phyloP scores from a whole-genome alignment of 306 rosid genomes.

The Malus sylvestris region DNA sequence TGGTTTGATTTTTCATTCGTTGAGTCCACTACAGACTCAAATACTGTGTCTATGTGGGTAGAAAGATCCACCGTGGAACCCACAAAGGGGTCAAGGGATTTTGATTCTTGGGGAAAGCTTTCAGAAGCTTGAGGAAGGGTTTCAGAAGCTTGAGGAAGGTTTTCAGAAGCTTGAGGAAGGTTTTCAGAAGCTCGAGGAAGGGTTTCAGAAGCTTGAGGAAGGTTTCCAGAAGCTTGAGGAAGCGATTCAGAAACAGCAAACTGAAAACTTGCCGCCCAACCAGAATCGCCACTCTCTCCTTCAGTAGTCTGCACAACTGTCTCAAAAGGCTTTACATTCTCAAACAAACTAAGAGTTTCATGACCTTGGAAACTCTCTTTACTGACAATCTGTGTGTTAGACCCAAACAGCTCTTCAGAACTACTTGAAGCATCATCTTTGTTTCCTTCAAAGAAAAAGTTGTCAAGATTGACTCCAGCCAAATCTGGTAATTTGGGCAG shows the following conservation, averaged over 20 bases:
- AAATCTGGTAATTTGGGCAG: constrained; percentile 43
- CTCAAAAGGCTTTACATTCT: constrained; percentile 37
- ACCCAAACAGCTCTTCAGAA: constrained; percentile 21
- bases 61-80: constrained; percentile 39
- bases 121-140: constrained; percentile 23
- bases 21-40: constrained; percentile 32
- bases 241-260: constrained; percentile 29
- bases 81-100: constrained; percentile 32
- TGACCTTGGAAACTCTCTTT: constrained; percentile 24
- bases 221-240: neutral
- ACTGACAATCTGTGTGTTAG: constrained; percentile 13
- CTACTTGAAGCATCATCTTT: constrained; percentile 28
- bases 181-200: neutral
- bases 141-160: constrained; percentile 23
- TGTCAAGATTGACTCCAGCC: constrained; percentile 49
- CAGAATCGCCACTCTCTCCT: constrained; percentile 39
- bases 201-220: constrained; percentile 24
- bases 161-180: constrained; percentile 22
- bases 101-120: constrained; percentile 27
- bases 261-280: constrained; percentile 70
- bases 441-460: constrained; percentile 34
- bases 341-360: constrained; percentile 53
- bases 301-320: constrained; percentile 24
- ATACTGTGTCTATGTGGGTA: constrained; percentile 26
- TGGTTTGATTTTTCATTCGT: constrained; percentile 27